Evolutionary conservation across 352 stramenopile genomes (phyloP).

Genomic region (Phytophthora boehmeriae): DNA sequence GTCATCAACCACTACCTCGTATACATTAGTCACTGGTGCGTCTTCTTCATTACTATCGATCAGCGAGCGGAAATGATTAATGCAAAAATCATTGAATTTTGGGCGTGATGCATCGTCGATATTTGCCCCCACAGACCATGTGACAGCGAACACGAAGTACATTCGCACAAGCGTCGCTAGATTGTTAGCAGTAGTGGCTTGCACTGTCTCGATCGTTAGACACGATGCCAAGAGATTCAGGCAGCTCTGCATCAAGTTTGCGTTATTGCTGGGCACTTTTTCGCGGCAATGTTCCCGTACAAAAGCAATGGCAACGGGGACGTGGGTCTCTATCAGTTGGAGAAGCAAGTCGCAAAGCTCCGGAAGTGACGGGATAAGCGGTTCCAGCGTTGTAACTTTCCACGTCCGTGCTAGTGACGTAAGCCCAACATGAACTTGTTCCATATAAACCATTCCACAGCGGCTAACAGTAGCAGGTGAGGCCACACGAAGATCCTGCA

Average conservation of each 20-base stretch:
- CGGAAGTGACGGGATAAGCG: slow-evolving; percentile 49
- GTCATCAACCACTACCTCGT: slow-evolving; percentile 87
- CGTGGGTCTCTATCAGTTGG: slow-evolving; percentile 80
- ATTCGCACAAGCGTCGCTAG: slow-evolving; percentile 70
- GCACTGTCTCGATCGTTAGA: slow-evolving; percentile 45
- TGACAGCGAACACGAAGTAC: slow-evolving; percentile 90
- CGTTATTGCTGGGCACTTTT: slow-evolving; percentile 88
- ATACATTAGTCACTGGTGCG: slow-evolving; percentile 73
- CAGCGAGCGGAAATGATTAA: slow-evolving; percentile 62
- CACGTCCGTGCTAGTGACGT: slow-evolving; percentile 77
- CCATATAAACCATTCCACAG: slow-evolving; percentile 94
- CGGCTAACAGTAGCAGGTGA: slow-evolving; percentile 90
- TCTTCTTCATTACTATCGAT: slow-evolving; percentile 56
- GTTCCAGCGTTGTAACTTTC: slow-evolving; percentile 76
- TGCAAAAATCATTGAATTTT: slow-evolving; percentile 91
- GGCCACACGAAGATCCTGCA: slow-evolving; percentile 89
- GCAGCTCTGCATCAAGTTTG: slow-evolving; percentile 89
- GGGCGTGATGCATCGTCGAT: slow-evolving; percentile 80
- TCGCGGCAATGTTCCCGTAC: slow-evolving; percentile 90
- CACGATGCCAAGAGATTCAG: slow-evolving; percentile 88
- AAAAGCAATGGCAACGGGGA: slow-evolving; percentile 85
- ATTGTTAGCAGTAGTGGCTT: slow-evolving; percentile 52
- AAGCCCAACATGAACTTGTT: slow-evolving; percentile 87
- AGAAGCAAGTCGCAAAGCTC: slow-evolving; percentile 77
- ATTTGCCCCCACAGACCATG: slow-evolving; percentile 89